Evolutionary conservation across 1,284 basidiomycete species (phyloP), one percentile per base, ranked within the genome.

Genomic region (Coriolopsis trogii): DNA sequence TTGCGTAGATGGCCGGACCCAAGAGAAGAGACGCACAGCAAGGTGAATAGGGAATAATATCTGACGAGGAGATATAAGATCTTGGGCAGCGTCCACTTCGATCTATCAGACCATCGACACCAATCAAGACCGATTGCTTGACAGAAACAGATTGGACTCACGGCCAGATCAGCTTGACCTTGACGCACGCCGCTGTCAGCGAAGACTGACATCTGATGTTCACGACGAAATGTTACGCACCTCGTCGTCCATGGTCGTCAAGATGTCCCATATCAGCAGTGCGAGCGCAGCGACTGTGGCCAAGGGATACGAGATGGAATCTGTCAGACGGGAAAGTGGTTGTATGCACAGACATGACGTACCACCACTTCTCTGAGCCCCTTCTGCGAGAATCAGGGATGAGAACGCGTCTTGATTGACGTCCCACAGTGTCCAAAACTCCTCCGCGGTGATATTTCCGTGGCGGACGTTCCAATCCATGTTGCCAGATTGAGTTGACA

Each of bases 201-300:
- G 29, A 37, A 30, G 33, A 33, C 8, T 33, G 28, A 18, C 30
- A 41, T 46, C 41, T 39, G 46, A 37, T 38, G n/a, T n/a, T n/a
- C 30, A 13, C 30, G 16, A 34, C 25, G 9, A 38, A 23, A 54
- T 30, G 21, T 30, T 30, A 39, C 50, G 30, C 37, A 74, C 72
- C 63, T 77, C 75, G 20, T 73, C 69, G 41, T 70, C 71, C 42
- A 73, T 58, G 10, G 73, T 74, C 29, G 74, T 71, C 15, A 74
- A 41, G 28, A 74, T 68, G 45, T 77, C 74, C 69, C 72, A 76
- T 24, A 69, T 52, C 20, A 76, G 63, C 45, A 76, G 71, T 1
- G 70, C 57, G 42, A 74, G 65, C n/a, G 75, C 66, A 10, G 74
- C 74, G 24, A 72, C 73, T 77, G 48, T 24, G 25, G 10, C 40